These are phyloP conservation scores for Fusarium sp. DNA, from an alignment of 2,329 filamentous ascomycete species.

Conservation along the genomic window DNA sequence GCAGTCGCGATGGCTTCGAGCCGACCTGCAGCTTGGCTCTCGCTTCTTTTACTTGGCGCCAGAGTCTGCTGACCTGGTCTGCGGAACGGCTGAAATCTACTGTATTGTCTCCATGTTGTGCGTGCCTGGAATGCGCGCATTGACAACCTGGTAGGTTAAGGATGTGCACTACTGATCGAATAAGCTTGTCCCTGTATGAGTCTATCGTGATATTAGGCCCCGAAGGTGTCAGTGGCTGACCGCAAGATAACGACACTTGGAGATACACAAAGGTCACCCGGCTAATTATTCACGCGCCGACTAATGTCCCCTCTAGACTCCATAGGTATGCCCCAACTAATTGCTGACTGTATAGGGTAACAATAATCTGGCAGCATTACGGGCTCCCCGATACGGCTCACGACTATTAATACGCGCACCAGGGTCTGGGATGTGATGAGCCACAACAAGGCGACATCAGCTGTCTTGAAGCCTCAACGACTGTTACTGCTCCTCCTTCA, in stretches of 20 bases:
- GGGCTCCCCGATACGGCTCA: neutral
- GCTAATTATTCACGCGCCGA: neutral
- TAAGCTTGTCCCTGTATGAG: neutral
- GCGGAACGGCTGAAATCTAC: neutral
- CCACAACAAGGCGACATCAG: neutral
- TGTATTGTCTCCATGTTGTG: neutral
- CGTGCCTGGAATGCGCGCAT: neutral
- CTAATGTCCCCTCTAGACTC: neutral
- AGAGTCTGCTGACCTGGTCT: neutral
- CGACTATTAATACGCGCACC: neutral
- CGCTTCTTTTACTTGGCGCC: neutral
- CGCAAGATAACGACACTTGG: neutral
- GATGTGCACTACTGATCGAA: neutral
- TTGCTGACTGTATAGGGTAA: neutral
- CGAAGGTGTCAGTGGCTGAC: neutral
- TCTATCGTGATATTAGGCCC: neutral
- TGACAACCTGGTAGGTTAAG: neutral
- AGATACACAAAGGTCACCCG: neutral
- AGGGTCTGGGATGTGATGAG: neutral
- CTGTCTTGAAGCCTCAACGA: neutral
- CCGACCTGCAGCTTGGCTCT: neutral
- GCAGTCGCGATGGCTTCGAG: neutral
- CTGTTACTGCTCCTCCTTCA: neutral
- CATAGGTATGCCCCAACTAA: neutral
- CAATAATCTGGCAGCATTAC: neutral